phyloP scores from a whole-genome alignment of 2,329 filamentous ascomycete genomes.

The Epichloe sp. region DNA sequence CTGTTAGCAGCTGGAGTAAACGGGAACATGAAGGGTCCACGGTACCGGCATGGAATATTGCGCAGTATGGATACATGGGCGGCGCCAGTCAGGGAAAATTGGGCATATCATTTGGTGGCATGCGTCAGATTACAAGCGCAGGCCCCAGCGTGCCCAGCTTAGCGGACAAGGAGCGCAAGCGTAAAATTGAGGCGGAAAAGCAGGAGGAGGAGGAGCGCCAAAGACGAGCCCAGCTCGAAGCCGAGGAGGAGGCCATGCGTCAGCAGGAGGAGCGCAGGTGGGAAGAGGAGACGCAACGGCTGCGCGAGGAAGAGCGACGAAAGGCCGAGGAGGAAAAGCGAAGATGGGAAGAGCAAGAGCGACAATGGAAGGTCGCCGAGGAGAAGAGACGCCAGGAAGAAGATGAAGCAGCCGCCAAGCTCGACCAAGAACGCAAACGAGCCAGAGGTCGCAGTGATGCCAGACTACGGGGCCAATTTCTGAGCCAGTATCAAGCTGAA shows the following conservation, averaged over 20 bases:
- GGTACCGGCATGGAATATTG: constrained; percentile 91
- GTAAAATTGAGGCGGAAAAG: constrained; percentile 48
- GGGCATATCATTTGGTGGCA: constrained; percentile 80
- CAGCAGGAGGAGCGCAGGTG: constrained; percentile 52
- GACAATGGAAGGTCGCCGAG: constrained; percentile 65
- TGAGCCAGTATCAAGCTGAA: constrained; percentile 76
- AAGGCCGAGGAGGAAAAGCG: constrained; percentile 54
- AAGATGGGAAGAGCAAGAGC: constrained; percentile 67
- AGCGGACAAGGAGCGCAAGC: constrained; percentile 67
- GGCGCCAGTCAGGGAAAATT: constrained; percentile 93
- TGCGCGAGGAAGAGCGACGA: constrained; percentile 46
- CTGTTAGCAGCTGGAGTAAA: constrained; percentile 82
- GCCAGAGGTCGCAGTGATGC: constrained; percentile 51
- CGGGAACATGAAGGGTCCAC: constrained; percentile 69
- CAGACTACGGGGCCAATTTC: constrained; percentile 66
- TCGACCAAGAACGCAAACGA: constrained; percentile 53
- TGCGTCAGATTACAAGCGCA: constrained; percentile 82
- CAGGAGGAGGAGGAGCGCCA: constrained; percentile 41
- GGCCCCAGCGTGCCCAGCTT: constrained; percentile 66
- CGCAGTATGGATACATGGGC: constrained; percentile 97
- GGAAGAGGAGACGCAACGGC: constrained; percentile 49
- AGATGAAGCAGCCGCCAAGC: constrained; percentile 52
- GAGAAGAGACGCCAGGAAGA: constrained; percentile 60
- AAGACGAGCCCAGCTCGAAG: constrained; percentile 32
- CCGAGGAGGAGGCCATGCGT: constrained; percentile 49